Evolutionary conservation across 2,329 filamentous ascomycete genomes (phyloP).

Genomic region (Curvularia hawaiiensis): DNA sequence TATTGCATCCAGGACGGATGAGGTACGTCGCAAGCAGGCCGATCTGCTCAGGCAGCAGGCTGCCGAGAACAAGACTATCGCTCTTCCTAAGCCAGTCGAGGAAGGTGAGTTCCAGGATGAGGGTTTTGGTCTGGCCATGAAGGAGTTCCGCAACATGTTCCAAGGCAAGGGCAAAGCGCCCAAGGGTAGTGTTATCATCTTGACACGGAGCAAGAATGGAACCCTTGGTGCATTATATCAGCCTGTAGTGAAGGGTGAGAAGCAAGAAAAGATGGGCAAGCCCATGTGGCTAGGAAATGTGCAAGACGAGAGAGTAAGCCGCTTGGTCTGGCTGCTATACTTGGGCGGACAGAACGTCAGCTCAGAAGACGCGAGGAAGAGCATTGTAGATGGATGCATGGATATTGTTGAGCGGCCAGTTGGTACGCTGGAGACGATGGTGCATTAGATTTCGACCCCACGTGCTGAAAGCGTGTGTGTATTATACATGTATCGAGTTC

Average conservation of each 20-base stretch:
- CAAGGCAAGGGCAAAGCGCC: slow-evolving; percentile 76
- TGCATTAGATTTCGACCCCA: slow-evolving; percentile 44
- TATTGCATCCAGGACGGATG: slow-evolving; percentile 73
- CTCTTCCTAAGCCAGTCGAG: slow-evolving; percentile 40
- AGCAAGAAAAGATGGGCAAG: slow-evolving; percentile 50
- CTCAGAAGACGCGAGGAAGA: slow-evolving; percentile 79
- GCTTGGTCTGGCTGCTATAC: slow-evolving; percentile 88
- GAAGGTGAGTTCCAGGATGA: slow-evolving; percentile 68
- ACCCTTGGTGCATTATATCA: slow-evolving; percentile 53
- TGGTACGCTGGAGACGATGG: slow-evolving; percentile 82
- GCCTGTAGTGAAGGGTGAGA: slow-evolving; percentile 32
- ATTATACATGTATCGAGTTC: neutral
- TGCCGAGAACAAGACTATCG: slow-evolving; percentile 43
- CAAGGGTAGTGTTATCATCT: slow-evolving; percentile 77
- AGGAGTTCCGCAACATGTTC: slow-evolving; percentile 81
- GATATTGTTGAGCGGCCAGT: slow-evolving; percentile 86
- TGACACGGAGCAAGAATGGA: slow-evolving; percentile 71
- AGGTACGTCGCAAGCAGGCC: slow-evolving; percentile 46
- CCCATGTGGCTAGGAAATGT: slow-evolving; percentile 71
- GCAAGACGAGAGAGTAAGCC: slow-evolving; percentile 77
- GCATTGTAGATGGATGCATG: slow-evolving; percentile 85
- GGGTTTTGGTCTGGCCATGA: slow-evolving; percentile 74
- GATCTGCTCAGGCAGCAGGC: slow-evolving; percentile 51
- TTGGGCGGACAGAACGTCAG: slow-evolving; percentile 85
- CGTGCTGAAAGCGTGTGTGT: neutral